Percentiles rank a stretch among this genome's conserved stretches.
Evolutionary conservation across 75 land plant species (phyloP).

Genomic region (Pseudotsuga menziesii): DNA sequence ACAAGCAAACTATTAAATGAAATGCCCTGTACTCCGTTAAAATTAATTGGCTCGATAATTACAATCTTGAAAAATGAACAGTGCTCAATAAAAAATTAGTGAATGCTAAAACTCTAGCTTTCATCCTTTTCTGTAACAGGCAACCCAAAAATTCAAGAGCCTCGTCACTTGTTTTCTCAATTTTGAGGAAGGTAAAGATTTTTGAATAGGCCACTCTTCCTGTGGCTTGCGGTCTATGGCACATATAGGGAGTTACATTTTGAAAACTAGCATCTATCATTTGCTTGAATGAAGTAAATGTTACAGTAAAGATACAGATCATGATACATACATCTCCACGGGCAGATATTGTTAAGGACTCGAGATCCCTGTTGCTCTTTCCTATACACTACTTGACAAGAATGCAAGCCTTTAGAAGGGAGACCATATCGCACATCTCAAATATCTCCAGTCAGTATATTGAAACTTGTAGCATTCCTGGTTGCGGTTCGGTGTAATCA

Average conservation of each 20-base stretch:
- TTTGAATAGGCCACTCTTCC: constrained; percentile 10
- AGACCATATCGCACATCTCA: constrained; percentile 1
- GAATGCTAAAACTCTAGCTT: constrained; percentile 7
- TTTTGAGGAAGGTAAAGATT: constrained; percentile 6
- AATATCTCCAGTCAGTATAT: constrained; percentile 34
- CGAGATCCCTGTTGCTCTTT: constrained; percentile 10
- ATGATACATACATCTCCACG: constrained; percentile 12
- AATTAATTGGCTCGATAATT: background rate
- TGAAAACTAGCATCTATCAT: constrained; percentile 10
- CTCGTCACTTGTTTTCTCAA: constrained; percentile 8
- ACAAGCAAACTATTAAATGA: background rate
- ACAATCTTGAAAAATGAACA: constrained; percentile 10
- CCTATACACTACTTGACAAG: constrained; percentile 25
- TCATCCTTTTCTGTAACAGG: constrained; percentile 8
- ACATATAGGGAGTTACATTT: constrained; percentile 5
- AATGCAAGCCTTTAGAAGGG: constrained; percentile 14
- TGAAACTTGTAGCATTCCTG: constrained; percentile 85
- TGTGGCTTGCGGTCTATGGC: constrained; percentile 5
- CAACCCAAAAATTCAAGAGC: constrained; percentile 11
- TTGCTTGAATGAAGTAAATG: constrained; percentile 13
- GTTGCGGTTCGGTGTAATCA: constrained; percentile 70
- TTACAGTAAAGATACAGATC: constrained; percentile 12
- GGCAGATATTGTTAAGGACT: constrained; percentile 5
- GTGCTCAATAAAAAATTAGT: constrained; percentile 8
- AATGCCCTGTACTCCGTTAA: constrained; percentile 8